Conservation (phyloP, 2,329 filamentous ascomycete species). For the Didymella keratinophila region DNA sequence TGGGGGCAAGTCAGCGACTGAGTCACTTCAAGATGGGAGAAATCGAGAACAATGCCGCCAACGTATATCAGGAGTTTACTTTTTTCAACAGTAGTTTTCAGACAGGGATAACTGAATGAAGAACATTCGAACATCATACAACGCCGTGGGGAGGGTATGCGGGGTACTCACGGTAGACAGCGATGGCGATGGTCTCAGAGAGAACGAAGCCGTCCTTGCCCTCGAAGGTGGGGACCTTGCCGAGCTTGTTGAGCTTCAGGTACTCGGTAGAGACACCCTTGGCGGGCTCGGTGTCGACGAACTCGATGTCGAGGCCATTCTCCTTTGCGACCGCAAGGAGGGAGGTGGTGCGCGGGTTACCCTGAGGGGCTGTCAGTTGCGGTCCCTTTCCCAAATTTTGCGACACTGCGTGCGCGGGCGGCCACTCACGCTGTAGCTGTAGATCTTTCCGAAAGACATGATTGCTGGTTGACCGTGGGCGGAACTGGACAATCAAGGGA, state of each 20-base stretch:
- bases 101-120: conserved; percentile 78
- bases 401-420: conserved; percentile 1
- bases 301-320: conserved; percentile 91
- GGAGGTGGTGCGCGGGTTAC: conserved; percentile 87
- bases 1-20: conserved; percentile 54
- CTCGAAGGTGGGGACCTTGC: conserved; percentile 92
- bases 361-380: conserved; percentile 60
- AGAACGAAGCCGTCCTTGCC: conserved; percentile 91
- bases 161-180: conserved; percentile 87
- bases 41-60: conserved; percentile 2
- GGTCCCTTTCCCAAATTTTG: conserved; percentile 3
- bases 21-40: conserved; percentile 36
- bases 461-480: conserved; percentile 56
- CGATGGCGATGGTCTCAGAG: conserved; percentile 90
- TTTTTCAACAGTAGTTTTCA: conserved; percentile 91
- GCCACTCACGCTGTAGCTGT: conserved; percentile 71
- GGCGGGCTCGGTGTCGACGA: conserved; percentile 73
- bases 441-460: conserved; percentile 98
- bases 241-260: conserved; percentile 83
- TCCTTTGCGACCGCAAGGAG: conserved; percentile 96
- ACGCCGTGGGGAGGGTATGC: conserved; percentile 36
- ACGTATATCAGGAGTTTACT: conserved; percentile 78
- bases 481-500: conserved; percentile 42
- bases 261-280: conserved; percentile 77
- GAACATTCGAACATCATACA: conserved; percentile 71